Base-by-base conservation (phyloP, 768 basidiomycete species). In the Phanerochaete sordida region DNA sequence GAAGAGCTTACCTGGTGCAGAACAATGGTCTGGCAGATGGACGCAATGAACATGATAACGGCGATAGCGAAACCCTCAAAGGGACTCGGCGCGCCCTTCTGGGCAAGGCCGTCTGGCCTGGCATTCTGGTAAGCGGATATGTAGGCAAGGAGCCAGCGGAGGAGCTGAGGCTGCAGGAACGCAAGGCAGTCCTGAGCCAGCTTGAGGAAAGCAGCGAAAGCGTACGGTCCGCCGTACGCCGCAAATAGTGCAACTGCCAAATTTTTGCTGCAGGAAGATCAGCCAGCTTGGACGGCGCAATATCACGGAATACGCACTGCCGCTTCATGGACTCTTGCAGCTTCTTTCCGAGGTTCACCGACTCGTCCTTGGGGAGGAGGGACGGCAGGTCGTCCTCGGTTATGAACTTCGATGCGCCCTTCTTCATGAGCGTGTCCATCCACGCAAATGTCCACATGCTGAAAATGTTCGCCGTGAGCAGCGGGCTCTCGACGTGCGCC, bases 321-420 rank as follows among this genome's bases (percentile, higher is more conserved):
- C 84, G 77, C 43, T 84, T 65, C 76, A 94, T 79, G 3, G 90
- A 82, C 0, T 65, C 68, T 56, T 86, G 77, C 21, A 97, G 79
- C 19, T 79, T 77, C 9, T 76, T 64, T 13, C 88, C 88, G 0
- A 97, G 82, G 24, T 83, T 81, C 26, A 79, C 79, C 0, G 93
- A 86, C 64, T 88, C 84, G 66, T 97, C 92, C 9, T 74, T 68
- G 0, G 85, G 75, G 26, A 84, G 75, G 26, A 97, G 77, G 0
- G 85, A 80, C 45, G 93, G 93, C 24, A 98, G 81, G 68, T 98
- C 96, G 28, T 88, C 81, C 70, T 96, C 93, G 0, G 88, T 89
- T 59, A 98, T 86, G 69, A 82, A 85, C 56, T 82, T 74, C 5
- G 74, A 70, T 0, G 81, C 79, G 30, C 90, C 90, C 67, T 86